Evolutionary conservation across 352 stramenopile species (phyloP), one percentile per base, ranked within the genome.

Genomic region (Pythium rishiriense): DNA sequence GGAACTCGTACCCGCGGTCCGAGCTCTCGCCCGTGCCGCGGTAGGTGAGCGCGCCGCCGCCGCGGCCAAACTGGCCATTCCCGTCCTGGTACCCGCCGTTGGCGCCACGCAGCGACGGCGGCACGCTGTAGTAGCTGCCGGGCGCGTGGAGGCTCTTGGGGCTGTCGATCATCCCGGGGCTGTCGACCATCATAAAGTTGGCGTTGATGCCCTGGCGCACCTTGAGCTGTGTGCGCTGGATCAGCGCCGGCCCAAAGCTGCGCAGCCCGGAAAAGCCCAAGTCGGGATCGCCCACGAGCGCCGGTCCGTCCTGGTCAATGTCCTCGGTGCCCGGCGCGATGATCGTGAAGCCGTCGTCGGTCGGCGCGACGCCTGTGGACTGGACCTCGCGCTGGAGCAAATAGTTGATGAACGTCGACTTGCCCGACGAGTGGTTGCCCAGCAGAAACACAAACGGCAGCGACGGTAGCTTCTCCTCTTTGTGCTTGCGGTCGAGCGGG

Each of bases 321-420:
- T 99, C 97, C n/a, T 90, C 78, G 0, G 81, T 78, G 14, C 97
- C 97, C 2, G 98, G 97, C 9, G 97, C 96, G 69, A 99, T 99
- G 65, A 99, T 98, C 11, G 97, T 99, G 74, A 99, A 99, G 29
- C 94, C 94, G 76, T 99, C 98, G 81, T 99, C 98, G 0, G 98
- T 99, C 10, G 98, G 98, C n/a, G 98, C 98, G 12, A 99, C 97
- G n/a, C 98, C 98, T 4, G 97, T 98, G 41, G 87, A 98, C 87
- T 99, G 97, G 55, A 99, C 90, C 29, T 94, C 78, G 17, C 96
- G 81, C 61, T 98, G 85, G 22, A 99, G 68, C 31, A 99, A 75
- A 68, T 99, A 98, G 76, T 99, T 99, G 75, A 99, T 99, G 66
- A 99, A 99, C 33, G 87, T 98, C 4, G 90, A 98, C 75, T 99